Base-by-base conservation (phyloP, 208 protist genomes). In the Trypanosoma melophagium region DNA sequence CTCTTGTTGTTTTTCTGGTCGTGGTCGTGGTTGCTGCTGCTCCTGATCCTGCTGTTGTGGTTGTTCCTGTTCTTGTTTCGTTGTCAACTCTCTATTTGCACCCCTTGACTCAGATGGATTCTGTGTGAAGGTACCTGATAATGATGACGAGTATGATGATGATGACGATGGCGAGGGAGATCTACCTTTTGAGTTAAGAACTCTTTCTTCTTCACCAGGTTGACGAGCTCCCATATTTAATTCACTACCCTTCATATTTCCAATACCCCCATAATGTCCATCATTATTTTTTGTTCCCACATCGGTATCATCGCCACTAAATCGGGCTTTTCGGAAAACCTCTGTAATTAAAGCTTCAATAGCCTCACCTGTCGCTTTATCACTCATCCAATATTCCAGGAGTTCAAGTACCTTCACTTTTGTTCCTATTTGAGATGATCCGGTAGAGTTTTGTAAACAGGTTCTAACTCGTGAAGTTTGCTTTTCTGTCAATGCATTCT, bases 371-470 rank as follows among this genome's bases (percentile, higher is more conserved):
- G 79, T 84, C 42, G 66, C 69, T 19, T 61, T 55, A 16, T 81
- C 72, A 51, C 77, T 75, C 71, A 93, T 81, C 87, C 87, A 93
- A 45, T 81, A 83, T 47, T 86, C 77, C 51, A 93, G 69, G 1
- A 88, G 69, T 61, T 90, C 87, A 38, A 89, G 71, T 54, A 87
- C 66, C 41, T 87, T 89, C 45, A 81, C 66, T 66, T 82, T 71
- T 41, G 79, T 77, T 52, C 53, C 60, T 49, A 16, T 61, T 49
- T 67, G 21, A 9, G 55, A 74, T 42, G 13, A 14, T 13, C 40
- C 41, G 9, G 10, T 63, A 28, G 41, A 38, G 41, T 31, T 63
- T 44, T 52, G 12, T 24, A 68, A 17, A 19, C 56, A 66, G 25
- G 35, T 59, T n/a, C 40, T 51, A 60, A 68, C 28, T 25, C 61